A percentile compares a stretch with the other conserved stretches of the same genome.
Conservation (phyloP, 371 early-diverging fungal species). For the Apophysomyces variabilis region DNA sequence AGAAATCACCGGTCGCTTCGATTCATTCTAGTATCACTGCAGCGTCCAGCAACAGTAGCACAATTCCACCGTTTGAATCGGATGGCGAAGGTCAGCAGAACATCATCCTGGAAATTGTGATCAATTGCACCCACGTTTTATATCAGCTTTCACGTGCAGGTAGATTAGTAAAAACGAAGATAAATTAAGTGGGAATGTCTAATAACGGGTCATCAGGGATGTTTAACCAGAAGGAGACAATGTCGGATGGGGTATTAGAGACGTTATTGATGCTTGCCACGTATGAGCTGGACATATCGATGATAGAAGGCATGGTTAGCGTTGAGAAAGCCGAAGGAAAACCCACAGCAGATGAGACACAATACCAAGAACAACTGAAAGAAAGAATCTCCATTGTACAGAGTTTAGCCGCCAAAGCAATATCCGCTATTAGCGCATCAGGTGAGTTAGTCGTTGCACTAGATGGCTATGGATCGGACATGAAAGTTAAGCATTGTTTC, state of each 20-base stretch:
- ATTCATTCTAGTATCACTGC: conserved; percentile 13
- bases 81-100: conserved; percentile 20
- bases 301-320: conserved; percentile 4
- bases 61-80: conserved; percentile 3
- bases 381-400: conserved; percentile 39
- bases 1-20: conserved; percentile 11
- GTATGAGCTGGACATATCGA: conserved; percentile 24
- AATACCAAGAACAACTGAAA: conserved; percentile 27
- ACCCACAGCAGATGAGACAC: conserved; percentile 1
- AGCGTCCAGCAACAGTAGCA: conserved; percentile 17
- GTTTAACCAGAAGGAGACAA: conserved; percentile 43
- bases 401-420: conserved; percentile 48
- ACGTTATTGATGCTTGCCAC: conserved; percentile 37
- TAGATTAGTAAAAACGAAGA: conserved; percentile 1
- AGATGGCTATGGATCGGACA: not conserved
- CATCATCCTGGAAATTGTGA: conserved; percentile 38
- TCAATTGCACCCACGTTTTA: conserved; percentile 49
- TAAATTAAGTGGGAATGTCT: not conserved
- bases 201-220: conserved; percentile 25
- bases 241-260: conserved; percentile 44
- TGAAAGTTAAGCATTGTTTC: not conserved
- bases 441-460: conserved; percentile 23
- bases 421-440: conserved; percentile 48
- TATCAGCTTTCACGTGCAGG: conserved; percentile 50
- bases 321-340: conserved; percentile 7